Evolutionary conservation across 1,284 basidiomycete genomes (phyloP).

Genomic region (Fistulinella staudtii): DNA sequence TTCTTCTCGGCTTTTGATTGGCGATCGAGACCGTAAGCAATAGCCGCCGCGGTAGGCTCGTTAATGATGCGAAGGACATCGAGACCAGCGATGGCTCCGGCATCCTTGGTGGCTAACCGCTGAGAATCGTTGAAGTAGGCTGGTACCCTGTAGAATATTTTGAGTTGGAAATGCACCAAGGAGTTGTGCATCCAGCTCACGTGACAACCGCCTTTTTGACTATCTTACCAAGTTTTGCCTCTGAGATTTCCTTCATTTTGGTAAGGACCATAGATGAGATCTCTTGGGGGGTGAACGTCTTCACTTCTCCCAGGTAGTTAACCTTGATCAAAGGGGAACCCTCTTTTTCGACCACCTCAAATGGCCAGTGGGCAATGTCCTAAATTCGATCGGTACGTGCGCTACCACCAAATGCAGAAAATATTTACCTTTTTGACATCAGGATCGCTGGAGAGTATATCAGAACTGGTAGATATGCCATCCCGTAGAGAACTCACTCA

Average conservation of each 20-base stretch:
- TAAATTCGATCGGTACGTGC: conserved; percentile 29
- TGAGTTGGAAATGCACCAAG: neutral
- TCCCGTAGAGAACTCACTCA: conserved; percentile 54
- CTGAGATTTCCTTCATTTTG: conserved; percentile 99
- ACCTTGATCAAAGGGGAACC: conserved; percentile 97
- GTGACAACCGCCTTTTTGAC: conserved; percentile 96
- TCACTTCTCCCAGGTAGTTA: conserved; percentile 89
- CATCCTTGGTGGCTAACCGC: conserved; percentile 93
- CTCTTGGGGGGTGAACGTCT: conserved; percentile 95
- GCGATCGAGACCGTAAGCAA: conserved; percentile 90
- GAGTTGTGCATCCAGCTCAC: conserved; percentile 39
- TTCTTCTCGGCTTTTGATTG: conserved; percentile 93
- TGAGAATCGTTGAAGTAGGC: conserved; percentile 99
- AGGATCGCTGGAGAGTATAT: conserved; percentile 55
- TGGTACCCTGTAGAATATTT: conserved; percentile 57
- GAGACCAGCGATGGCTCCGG: conserved; percentile 88
- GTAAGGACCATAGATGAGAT: conserved; percentile 98
- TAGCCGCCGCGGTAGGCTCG: conserved; percentile 93
- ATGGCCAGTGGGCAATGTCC: conserved; percentile 93
- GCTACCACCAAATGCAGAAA: neutral
- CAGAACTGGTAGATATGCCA: conserved; percentile 7
- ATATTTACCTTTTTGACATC: conserved; percentile 75
- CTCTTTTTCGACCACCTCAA: conserved; percentile 90
- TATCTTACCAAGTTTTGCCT: conserved; percentile 94
- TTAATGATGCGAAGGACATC: conserved; percentile 98